Evolutionary conservation across 805 yeast genomes (phyloP).

Genomic region (Cyberlindnera mississippiensis): DNA sequence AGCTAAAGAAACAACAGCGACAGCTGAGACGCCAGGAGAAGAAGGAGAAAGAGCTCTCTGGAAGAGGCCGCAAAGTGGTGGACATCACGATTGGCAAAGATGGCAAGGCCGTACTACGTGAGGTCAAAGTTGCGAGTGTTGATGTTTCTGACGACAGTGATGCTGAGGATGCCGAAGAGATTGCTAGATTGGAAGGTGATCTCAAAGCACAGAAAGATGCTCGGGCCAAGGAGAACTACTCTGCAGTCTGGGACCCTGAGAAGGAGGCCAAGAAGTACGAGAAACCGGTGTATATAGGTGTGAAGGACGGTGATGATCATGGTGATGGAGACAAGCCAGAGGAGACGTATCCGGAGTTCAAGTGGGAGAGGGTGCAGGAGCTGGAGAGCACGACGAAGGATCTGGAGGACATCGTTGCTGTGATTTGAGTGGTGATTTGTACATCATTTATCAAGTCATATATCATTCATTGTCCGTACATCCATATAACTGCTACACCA

Average conservation of each 20-base stretch:
- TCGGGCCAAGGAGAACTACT: slow-evolving; percentile 29
- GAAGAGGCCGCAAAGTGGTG: slow-evolving; percentile 70
- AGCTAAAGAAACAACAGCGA: slow-evolving; percentile 81
- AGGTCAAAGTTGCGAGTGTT: slow-evolving; percentile 17
- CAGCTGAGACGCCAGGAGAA: slow-evolving; percentile 62
- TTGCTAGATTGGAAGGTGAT: slow-evolving; percentile 28
- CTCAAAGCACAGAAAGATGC: slow-evolving; percentile 33
- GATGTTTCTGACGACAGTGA: slow-evolving; percentile 33
- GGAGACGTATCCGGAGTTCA: not conserved
- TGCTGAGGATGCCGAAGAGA: slow-evolving; percentile 32
- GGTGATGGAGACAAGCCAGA: too few species aligned
- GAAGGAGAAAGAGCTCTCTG: slow-evolving; percentile 53
- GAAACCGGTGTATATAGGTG: slow-evolving; percentile 44
- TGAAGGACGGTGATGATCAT: too few species aligned
- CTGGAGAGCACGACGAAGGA: slow-evolving; percentile 1
- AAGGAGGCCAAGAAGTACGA: slow-evolving; percentile 52
- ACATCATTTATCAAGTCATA: too few species aligned
- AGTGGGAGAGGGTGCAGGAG: slow-evolving; percentile 15
- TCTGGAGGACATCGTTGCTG: slow-evolving; percentile 11
- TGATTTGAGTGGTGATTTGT: too few species aligned
- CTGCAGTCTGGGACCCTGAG: slow-evolving; percentile 57
- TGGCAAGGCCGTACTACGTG: slow-evolving; percentile 65
- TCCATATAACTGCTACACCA: too few species aligned
- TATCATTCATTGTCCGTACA: too few species aligned
- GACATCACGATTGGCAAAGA: slow-evolving; percentile 71